Evolutionary conservation across 768 basidiomycete species (phyloP).

Genomic region (Hypholoma sublateritium): DNA sequence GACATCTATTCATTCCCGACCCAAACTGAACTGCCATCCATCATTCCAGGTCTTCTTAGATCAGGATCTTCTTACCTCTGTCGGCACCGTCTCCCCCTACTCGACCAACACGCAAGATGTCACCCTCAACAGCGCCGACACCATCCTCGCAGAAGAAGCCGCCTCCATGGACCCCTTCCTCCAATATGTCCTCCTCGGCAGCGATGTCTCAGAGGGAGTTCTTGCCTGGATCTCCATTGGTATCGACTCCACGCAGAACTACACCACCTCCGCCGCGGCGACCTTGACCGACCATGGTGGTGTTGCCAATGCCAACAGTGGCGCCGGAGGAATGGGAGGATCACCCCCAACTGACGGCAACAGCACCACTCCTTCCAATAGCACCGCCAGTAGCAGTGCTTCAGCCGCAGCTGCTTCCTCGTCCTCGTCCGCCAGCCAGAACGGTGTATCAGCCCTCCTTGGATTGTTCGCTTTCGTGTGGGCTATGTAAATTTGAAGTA

Average conservation of each 20-base stretch:
- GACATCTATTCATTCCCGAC: background rate
- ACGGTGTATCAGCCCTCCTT: background rate
- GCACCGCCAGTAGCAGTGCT: background rate
- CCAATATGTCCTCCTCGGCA: conserved; percentile 8
- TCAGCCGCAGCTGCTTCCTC: background rate
- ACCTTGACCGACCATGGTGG: conserved; percentile 6
- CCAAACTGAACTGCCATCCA: background rate
- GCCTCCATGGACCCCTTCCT: conserved; percentile 6
- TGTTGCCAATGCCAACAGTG: conserved; percentile 1
- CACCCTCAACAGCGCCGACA: conserved; percentile 4
- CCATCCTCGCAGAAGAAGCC: conserved; percentile 6
- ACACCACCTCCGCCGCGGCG: background rate
- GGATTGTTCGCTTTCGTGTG: background rate
- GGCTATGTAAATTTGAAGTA: background rate
- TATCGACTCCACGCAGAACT: conserved; percentile 3
- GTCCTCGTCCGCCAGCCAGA: background rate
- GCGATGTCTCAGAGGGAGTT: conserved; percentile 4
- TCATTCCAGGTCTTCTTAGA: conserved; percentile 8
- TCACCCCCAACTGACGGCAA: background rate
- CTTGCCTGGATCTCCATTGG: conserved; percentile 10
- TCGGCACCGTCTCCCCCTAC: conserved; percentile 4
- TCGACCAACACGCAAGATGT: conserved; percentile 6
- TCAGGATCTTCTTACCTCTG: conserved; percentile 5
- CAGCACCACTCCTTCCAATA: background rate
- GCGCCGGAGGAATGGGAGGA: background rate